A percentile compares a stretch with the other conserved stretches of the same genome.
Conservation (phyloP, 139 green algal genomes). For the Auxenochlorella pyrenoidosa region DNA sequence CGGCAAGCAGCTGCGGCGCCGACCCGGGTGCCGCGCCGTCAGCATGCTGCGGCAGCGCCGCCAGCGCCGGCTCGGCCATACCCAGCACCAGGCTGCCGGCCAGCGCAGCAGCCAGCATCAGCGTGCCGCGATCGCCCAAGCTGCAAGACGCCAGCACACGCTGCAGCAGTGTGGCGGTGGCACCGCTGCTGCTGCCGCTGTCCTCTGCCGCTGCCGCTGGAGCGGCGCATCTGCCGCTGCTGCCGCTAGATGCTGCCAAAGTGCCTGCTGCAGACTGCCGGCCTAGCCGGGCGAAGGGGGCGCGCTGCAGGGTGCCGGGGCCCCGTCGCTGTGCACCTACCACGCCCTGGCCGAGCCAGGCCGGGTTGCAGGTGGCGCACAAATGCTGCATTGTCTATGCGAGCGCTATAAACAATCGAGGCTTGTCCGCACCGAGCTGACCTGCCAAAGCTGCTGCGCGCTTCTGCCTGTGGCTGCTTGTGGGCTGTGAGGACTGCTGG, state of each 20-base stretch:
- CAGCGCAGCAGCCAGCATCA: constrained; percentile 28
- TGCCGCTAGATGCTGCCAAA: not conserved
- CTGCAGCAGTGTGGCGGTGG: constrained; percentile 13
- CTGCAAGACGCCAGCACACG: constrained; percentile 6
- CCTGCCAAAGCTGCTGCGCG: too few species aligned
- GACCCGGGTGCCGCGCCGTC: not conserved
- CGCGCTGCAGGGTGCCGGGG: not conserved
- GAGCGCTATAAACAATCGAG: too few species aligned
- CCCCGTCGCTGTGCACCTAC: not conserved
- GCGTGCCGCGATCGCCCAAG: constrained; percentile 11
- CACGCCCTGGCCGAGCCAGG: not conserved
- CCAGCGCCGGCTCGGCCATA: constrained; percentile 20
- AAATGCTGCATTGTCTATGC: not conserved
- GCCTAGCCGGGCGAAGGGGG: not conserved
- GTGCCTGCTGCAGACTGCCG: not conserved
- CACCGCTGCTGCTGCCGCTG: not conserved
- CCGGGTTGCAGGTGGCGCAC: not conserved
- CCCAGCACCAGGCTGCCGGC: constrained; percentile 18
- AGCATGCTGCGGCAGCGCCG: not conserved
- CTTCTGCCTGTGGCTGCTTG: too few species aligned
- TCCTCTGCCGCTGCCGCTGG: not conserved
- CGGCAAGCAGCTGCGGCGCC: constrained; percentile 9
- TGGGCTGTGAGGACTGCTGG: too few species aligned
- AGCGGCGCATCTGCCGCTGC: not conserved
- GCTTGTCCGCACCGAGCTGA: too few species aligned